phyloP scores from a whole-genome alignment of 768 basidiomycete genomes.

The Holtermanniella nyarrowii region DNA sequence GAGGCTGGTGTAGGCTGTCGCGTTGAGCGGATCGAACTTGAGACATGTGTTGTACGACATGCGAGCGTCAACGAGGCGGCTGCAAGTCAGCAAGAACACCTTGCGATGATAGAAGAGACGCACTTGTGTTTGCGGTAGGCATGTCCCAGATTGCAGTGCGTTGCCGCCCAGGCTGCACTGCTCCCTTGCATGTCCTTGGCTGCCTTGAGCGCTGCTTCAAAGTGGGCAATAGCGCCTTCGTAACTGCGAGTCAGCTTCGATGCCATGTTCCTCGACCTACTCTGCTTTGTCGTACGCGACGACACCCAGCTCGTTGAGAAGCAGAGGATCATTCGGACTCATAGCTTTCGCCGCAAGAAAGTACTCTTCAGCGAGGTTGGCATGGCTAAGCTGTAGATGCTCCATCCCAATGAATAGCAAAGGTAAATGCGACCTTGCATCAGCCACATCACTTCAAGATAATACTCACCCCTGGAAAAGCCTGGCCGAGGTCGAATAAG shows the following conservation, averaged over 20 bases:
- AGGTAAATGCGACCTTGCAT: slow-evolving; percentile 65
- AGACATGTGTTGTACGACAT: slow-evolving; percentile 66
- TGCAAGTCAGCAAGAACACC: slow-evolving; percentile 3
- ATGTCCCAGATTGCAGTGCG: slow-evolving; percentile 87
- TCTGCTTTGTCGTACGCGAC: slow-evolving; percentile 78
- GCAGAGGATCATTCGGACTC: slow-evolving; percentile 77
- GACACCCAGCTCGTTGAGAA: slow-evolving; percentile 86
- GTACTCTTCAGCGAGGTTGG: slow-evolving; percentile 73
- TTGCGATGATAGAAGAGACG: slow-evolving; percentile 1
- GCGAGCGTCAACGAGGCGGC: slow-evolving; percentile 53
- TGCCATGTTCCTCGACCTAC: slow-evolving; percentile 45
- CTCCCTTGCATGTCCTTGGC: slow-evolving; percentile 78
- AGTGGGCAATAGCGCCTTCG: slow-evolving; percentile 57
- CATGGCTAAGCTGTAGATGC: slow-evolving; percentile 79
- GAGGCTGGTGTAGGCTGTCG: slow-evolving; percentile 70
- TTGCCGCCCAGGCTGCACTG: slow-evolving; percentile 73
- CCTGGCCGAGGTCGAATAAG: slow-evolving; percentile 90
- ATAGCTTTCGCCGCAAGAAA: slow-evolving; percentile 65
- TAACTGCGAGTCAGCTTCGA: slow-evolving; percentile 49
- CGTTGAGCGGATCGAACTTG: slow-evolving; percentile 73
- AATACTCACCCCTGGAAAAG: slow-evolving; percentile 76
- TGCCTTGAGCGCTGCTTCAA: slow-evolving; percentile 64
- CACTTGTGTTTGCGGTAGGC: slow-evolving; percentile 51
- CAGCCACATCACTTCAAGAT: slow-evolving; percentile 15
- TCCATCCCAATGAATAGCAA: slow-evolving; percentile 97